These are phyloP conservation scores for Pyrus hybrid DNA, from an alignment of 331 rosid species.

Conservation along the genomic window DNA sequence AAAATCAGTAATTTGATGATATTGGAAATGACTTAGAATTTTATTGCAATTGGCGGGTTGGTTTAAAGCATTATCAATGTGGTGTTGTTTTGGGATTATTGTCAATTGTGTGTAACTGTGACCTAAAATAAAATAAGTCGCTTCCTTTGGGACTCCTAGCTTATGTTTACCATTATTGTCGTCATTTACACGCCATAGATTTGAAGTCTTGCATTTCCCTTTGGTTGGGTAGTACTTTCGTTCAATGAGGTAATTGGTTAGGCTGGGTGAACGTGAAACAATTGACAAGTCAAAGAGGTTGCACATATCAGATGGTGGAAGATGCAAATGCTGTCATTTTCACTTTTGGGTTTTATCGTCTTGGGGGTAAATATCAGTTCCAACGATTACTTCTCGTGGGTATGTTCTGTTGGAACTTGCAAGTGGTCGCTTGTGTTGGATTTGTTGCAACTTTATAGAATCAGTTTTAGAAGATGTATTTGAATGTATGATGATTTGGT, in stretches of 20 bases:
- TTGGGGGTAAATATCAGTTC: constrained; percentile 58
- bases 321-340: constrained; percentile 83
- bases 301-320: constrained; percentile 91
- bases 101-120: background rate
- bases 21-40: background rate
- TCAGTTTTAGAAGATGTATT: no score
- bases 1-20: background rate
- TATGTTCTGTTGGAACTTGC: background rate
- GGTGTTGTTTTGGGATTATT: background rate
- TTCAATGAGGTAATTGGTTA: background rate
- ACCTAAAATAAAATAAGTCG: no score
- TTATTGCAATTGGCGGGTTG: background rate
- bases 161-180: no score
- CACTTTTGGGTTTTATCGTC: constrained; percentile 81
- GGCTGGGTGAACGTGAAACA: constrained; percentile 68
- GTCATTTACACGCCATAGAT: background rate
- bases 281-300: constrained; percentile 75
- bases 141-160: no score
- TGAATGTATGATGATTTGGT: no score
- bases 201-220: background rate
- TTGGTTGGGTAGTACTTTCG: background rate
- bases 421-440: background rate
- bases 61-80: background rate
- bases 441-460: no score
- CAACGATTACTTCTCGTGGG: background rate